These are phyloP conservation scores for Argentina anserina DNA, from an alignment of 306 rosid species.

Conservation along the genomic window DNA sequence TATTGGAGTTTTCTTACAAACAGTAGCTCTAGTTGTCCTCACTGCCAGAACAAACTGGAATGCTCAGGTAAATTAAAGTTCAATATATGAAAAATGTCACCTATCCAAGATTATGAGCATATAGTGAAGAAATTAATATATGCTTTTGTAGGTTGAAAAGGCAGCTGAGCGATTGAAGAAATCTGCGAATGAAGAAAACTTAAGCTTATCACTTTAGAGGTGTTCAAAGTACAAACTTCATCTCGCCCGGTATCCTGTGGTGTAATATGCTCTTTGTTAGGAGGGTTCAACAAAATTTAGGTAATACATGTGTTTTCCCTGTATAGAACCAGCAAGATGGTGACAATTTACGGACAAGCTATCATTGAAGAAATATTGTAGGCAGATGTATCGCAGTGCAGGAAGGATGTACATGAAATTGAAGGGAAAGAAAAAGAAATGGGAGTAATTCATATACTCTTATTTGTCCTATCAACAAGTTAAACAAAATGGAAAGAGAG, in stretches of 20 bases:
- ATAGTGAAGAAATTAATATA: background rate
- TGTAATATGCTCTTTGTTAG: background rate
- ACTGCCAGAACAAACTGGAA: slow-evolving; percentile 9
- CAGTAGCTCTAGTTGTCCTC: background rate
- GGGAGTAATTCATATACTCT: no score
- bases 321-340: background rate
- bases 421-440: background rate
- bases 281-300: background rate
- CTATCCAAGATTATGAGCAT: background rate
- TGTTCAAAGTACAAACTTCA: background rate
- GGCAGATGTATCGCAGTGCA: background rate
- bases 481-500: background rate
- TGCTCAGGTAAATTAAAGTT: background rate
- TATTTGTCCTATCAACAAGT: no score
- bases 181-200: background rate
- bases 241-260: background rate
- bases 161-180: slow-evolving; percentile 1
- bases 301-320: background rate
- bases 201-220: background rate
- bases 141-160: slow-evolving; percentile 8
- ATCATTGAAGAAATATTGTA: background rate
- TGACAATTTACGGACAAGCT: background rate
- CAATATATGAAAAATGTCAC: background rate
- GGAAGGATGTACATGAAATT: background rate
- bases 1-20: slow-evolving; percentile 1